phyloP scores from a whole-genome alignment of 1,284 basidiomycete genomes.

The Bjerkandera adusta region DNA sequence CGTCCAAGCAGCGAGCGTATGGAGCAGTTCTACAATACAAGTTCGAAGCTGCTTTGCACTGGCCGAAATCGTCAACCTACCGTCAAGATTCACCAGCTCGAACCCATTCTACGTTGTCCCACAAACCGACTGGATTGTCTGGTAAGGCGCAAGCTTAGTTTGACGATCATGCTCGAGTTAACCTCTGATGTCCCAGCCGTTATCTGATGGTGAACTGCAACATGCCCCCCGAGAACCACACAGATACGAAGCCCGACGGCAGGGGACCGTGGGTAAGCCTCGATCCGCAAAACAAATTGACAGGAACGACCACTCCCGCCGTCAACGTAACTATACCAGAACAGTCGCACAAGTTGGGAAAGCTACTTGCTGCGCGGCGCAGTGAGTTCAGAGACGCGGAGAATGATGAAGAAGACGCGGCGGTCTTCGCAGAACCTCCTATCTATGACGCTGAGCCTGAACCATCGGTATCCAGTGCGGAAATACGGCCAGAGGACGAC shows the following conservation, averaged over 20 bases:
- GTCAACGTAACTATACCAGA: constrained; percentile 47
- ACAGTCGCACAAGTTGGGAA: constrained; percentile 47
- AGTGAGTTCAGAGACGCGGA: constrained; percentile 36
- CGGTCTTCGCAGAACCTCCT: constrained; percentile 33
- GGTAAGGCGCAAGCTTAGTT: constrained; percentile 35
- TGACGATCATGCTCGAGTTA: background rate
- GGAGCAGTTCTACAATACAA: constrained; percentile 45
- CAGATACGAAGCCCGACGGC: background rate
- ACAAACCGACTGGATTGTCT: constrained; percentile 63
- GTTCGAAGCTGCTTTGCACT: constrained; percentile 51
- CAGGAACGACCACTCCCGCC: constrained; percentile 17
- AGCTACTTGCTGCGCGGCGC: constrained; percentile 39
- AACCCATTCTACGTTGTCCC: constrained; percentile 55
- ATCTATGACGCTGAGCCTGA: constrained; percentile 3
- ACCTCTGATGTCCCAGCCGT: constrained; percentile 41
- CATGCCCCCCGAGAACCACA: no score
- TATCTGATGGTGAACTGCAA: constrained; percentile 52
- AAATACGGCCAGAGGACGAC: constrained; percentile 30
- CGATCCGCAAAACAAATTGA: constrained; percentile 32
- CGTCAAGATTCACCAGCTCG: constrained; percentile 43
- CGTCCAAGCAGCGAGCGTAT: constrained; percentile 30
- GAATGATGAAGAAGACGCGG: constrained; percentile 48
- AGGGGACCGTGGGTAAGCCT: constrained; percentile 42
- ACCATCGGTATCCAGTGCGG: background rate
- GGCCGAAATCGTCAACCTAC: constrained; percentile 61